A percentile compares a stretch with the other conserved stretches of the same genome.
These are phyloP conservation scores for Fusarium xylarioides DNA, from an alignment of 2,329 filamentous ascomycete species.

Conservation along the genomic window DNA sequence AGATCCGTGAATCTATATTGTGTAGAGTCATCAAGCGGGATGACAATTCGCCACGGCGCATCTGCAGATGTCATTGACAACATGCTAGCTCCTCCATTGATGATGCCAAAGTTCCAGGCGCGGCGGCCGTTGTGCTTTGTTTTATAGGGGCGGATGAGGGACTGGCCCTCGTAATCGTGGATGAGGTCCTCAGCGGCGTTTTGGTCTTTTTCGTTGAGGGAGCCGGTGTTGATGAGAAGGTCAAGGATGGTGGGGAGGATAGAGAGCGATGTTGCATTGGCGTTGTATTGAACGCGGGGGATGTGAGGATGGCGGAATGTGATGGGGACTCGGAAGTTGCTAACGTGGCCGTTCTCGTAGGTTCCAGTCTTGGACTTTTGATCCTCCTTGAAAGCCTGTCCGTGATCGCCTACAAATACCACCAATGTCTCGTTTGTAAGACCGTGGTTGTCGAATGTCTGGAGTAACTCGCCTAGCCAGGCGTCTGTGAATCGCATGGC, in stretches of 20 bases:
- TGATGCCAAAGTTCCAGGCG: constrained; percentile 48
- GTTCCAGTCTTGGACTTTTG: constrained; percentile 43
- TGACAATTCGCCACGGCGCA: constrained; percentile 45
- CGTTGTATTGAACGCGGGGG: constrained; percentile 45
- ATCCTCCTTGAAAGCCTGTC: constrained; percentile 48
- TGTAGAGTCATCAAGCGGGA: constrained; percentile 45
- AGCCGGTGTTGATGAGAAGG: constrained; percentile 47
- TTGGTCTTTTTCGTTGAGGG: constrained; percentile 41
- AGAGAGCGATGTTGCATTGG: constrained; percentile 45
- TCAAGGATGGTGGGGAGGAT: constrained; percentile 50
- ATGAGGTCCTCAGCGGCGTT: constrained; percentile 42
- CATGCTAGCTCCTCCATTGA: constrained; percentile 48
- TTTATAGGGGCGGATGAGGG: constrained; percentile 44
- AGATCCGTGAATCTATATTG: constrained; percentile 49
- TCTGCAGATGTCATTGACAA: constrained; percentile 46
- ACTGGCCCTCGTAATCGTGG: constrained; percentile 49
- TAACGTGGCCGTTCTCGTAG: constrained; percentile 47
- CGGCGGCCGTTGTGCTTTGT: constrained; percentile 38
- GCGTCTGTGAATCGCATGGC: constrained; percentile 46
- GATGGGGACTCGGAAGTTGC: constrained; percentile 47
- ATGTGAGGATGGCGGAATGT: constrained; percentile 47
- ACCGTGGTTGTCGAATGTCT: constrained; percentile 45
- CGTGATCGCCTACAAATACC: constrained; percentile 49
- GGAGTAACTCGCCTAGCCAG: constrained; percentile 46
- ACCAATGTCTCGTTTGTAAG: constrained; percentile 49